phyloP scores from a whole-genome alignment of 2,329 filamentous ascomycete genomes.

The Cladosporium sp. region DNA sequence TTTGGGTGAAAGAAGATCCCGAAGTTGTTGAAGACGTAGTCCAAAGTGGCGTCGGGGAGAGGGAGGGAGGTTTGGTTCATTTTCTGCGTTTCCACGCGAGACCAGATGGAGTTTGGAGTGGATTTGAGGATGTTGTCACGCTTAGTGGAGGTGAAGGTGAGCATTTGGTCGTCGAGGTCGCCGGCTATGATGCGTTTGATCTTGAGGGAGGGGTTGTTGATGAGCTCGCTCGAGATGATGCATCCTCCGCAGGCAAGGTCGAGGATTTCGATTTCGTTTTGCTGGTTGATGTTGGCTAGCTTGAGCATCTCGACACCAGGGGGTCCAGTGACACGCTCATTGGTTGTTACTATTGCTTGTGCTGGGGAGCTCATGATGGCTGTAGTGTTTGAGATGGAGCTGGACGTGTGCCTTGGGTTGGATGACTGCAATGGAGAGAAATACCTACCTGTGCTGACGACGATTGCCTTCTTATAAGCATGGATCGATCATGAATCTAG shows the following conservation, averaged over 20 bases:
- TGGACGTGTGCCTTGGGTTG: not conserved
- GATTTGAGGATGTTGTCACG: not conserved
- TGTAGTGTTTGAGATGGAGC: not conserved
- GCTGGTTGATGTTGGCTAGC: constrained; percentile 12
- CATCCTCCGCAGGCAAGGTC: constrained; percentile 24
- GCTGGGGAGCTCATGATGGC: constrained; percentile 2
- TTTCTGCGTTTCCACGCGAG: constrained; percentile 16
- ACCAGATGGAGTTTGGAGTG: not conserved
- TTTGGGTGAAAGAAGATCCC: constrained; percentile 23
- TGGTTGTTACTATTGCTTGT: constrained; percentile 17
- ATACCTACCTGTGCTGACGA: not conserved
- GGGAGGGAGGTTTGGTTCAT: constrained; percentile 19
- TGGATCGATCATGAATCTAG: not conserved
- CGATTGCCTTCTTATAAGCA: not conserved
- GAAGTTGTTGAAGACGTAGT: constrained; percentile 23
- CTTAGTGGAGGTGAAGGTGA: constrained; percentile 4
- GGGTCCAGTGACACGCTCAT: constrained; percentile 22
- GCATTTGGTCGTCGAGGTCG: constrained; percentile 23
- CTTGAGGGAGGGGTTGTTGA: not conserved
- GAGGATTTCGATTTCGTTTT: constrained; percentile 7
- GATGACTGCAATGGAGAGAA: not conserved
- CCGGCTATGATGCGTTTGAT: constrained; percentile 20
- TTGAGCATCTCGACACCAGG: constrained; percentile 20
- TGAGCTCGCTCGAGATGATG: constrained; percentile 19
- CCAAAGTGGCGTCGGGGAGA: constrained; percentile 18